These are phyloP conservation scores for Mycena vulgaris DNA, from an alignment of 768 basidiomycete species.

Conservation along the genomic window DNA sequence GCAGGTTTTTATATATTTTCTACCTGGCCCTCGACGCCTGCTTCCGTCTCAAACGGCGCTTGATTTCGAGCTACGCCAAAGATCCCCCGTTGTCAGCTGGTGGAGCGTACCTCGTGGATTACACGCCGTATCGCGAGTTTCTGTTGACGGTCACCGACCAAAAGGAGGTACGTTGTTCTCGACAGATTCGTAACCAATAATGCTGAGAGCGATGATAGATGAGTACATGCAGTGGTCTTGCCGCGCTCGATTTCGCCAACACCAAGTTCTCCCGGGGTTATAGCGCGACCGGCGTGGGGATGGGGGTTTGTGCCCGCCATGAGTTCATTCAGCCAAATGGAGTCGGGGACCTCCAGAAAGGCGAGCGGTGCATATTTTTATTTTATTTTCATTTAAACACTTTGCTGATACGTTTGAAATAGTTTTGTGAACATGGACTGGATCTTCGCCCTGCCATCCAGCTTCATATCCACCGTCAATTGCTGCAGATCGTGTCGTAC, in stretches of 20 bases:
- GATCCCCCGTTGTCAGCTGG: conserved; percentile 1
- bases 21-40: conserved; percentile 43
- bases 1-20: conserved; percentile 37
- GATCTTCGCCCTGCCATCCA: conserved; percentile 43
- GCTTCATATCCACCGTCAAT: conserved; percentile 27
- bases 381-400: too few relatives aligned
- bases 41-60: conserved; percentile 28
- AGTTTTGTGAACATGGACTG: conserved; percentile 57
- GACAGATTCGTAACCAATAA: not conserved
- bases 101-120: conserved; percentile 25
- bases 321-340: conserved; percentile 40
- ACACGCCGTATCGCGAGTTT: conserved; percentile 28
- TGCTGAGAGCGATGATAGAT: not conserved
- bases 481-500: conserved; percentile 45
- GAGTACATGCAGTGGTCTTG: too few relatives aligned
- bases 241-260: too few relatives aligned
- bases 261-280: too few relatives aligned
- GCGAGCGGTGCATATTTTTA: conserved; percentile 42
- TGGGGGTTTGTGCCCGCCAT: conserved; percentile 44
- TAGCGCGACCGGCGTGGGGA: too few relatives aligned
- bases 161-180: not conserved
- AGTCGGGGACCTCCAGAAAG: conserved; percentile 47
- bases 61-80: conserved; percentile 2
- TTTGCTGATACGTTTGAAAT: not conserved
- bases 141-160: conserved; percentile 25